phyloP scores from a whole-genome alignment of 2,329 filamentous ascomycete genomes.

The Pseudogymnoascus pannorum region DNA sequence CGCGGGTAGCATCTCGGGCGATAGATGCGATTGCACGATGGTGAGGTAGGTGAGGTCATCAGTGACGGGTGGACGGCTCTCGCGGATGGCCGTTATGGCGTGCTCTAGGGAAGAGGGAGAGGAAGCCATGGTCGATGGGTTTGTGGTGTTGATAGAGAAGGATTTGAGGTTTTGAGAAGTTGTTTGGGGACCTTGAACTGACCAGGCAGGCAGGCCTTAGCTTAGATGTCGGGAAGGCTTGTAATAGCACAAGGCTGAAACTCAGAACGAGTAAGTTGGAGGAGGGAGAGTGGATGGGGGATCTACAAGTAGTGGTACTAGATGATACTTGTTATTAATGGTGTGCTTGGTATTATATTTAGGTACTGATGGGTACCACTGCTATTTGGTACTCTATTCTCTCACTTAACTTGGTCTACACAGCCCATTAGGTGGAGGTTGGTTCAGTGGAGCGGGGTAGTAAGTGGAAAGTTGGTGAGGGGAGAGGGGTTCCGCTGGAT shows the following conservation, averaged over 20 bases:
- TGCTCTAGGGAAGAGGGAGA: slow-evolving; percentile 15
- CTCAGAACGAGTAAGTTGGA: background rate
- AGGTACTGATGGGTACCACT: background rate
- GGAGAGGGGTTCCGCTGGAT: background rate
- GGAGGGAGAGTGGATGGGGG: background rate
- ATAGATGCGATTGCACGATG: slow-evolving; percentile 67
- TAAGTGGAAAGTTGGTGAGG: background rate
- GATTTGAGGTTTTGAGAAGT: background rate
- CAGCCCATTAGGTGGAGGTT: no score
- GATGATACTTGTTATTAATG: background rate
- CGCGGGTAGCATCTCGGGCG: slow-evolving; percentile 56
- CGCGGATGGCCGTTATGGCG: slow-evolving; percentile 24
- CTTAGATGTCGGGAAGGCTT: background rate
- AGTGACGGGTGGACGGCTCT: slow-evolving; percentile 39
- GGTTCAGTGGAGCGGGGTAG: background rate
- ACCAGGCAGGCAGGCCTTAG: background rate
- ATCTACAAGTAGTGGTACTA: background rate
- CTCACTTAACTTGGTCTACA: background rate
- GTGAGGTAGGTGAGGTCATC: slow-evolving; percentile 73
- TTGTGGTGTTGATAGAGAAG: background rate
- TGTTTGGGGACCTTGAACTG: background rate
- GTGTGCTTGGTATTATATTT: background rate
- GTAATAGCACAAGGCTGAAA: background rate
- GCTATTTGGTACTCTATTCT: background rate
- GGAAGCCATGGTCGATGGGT: background rate